Base-by-base conservation (phyloP, 371 early-diverging fungal genomes). In the Syncephalastrum sp. region DNA sequence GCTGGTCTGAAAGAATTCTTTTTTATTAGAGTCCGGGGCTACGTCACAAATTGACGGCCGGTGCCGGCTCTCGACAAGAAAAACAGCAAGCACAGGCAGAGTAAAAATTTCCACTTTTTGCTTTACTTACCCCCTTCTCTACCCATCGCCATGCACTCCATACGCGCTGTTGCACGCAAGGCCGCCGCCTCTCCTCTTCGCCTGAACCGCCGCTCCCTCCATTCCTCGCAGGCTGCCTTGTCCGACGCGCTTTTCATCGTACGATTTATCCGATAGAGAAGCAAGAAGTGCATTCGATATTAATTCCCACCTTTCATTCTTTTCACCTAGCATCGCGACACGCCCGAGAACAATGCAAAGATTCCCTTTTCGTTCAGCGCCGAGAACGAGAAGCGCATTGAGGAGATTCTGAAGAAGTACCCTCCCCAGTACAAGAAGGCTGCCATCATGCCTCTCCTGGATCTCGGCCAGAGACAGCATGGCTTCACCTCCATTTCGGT, bases 361-460 rank as follows among this genome's bases (percentile, higher is more conserved):
- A 74, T 94, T 67, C 83, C 85, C 41, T 98, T 98, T 70, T 89
- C 91, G 73, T 96, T 97, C 74, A 82, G 78, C 42, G 56, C 82
- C 1, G 91, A 92, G 44, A 95, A 92, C 82, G 64, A 85, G 69
- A 79, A 84, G 63, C 85, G 91, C 25, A 96, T 94, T 33, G 67
- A 87, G 54, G 91, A 88, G 61, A 94, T 97, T 53, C 74, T 98
- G 56, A 87, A 88, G 55, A 94, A 94, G 75, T 98, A 97, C 67
- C 98, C 98, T 56, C 83, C 92, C 47, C 96, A 98, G 74, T 98
- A 96, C 82, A 97, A 96, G 77, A 96, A 96, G 87, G 96, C 85
- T 17, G 98, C 98, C 51, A 86, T 88, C 70, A 97, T 98, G 74
- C 99, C 99, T 24, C 83, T 98, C 45, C 82, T 98, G 59, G 94